phyloP scores from a whole-genome alignment of 1,284 basidiomycete species.

The Athelia sp. region DNA sequence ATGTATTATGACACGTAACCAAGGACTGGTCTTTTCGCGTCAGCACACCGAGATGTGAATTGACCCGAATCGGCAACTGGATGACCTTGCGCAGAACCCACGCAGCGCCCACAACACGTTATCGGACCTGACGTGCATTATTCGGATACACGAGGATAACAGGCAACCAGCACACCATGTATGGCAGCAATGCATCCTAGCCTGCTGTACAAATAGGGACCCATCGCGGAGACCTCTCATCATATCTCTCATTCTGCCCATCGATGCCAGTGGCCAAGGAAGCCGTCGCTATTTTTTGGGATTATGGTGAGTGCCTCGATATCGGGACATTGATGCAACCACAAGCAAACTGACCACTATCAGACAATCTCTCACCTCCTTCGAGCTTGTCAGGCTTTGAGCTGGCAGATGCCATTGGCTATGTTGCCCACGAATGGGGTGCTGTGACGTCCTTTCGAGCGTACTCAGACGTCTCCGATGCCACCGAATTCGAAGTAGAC shows the following conservation, averaged over 20 bases:
- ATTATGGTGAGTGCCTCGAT: slow-evolving; percentile 24
- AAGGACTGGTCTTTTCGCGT: too few species aligned
- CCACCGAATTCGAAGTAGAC: slow-evolving; percentile 18
- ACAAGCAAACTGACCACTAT: slow-evolving; percentile 42
- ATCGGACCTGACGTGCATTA: too few species aligned
- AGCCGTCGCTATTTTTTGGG: slow-evolving; percentile 32
- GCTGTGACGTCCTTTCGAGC: slow-evolving; percentile 32
- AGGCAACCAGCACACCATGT: too few species aligned
- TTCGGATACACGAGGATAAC: too few species aligned
- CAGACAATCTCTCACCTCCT: slow-evolving; percentile 38
- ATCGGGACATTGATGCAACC: neutral
- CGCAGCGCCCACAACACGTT: too few species aligned
- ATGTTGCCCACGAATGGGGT: slow-evolving; percentile 27
- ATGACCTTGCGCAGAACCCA: too few species aligned
- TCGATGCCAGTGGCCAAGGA: slow-evolving; percentile 4
- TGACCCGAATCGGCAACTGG: too few species aligned
- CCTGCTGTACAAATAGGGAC: neutral
- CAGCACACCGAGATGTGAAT: too few species aligned
- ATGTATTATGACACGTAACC: too few species aligned
- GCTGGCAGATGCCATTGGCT: slow-evolving; percentile 25
- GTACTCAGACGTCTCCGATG: slow-evolving; percentile 35
- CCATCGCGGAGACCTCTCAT: too few species aligned
- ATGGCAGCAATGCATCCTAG: neutral
- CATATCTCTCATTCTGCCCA: too few species aligned
- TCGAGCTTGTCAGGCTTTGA: slow-evolving; percentile 29